These are phyloP conservation scores for Leucosporidium creatinivorum DNA, from an alignment of 768 basidiomycete species.

Conservation along the genomic window DNA sequence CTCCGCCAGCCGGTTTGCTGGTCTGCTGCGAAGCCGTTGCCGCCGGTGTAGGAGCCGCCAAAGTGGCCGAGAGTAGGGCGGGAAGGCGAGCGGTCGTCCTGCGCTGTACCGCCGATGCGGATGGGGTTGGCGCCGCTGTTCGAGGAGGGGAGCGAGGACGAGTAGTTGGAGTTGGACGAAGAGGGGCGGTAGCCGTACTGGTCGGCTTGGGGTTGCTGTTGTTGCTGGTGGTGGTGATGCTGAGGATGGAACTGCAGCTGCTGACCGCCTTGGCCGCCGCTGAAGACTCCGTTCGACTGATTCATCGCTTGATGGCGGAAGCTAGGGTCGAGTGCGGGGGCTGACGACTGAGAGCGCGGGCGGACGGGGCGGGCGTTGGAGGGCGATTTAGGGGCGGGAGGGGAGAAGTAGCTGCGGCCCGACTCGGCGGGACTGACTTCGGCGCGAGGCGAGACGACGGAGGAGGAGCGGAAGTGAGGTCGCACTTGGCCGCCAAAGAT, in stretches of 20 bases:
- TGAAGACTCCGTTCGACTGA: not conserved
- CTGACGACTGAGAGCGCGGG: slow-evolving; percentile 13
- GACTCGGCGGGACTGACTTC: not conserved
- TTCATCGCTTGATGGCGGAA: not conserved
- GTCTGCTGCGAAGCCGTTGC: not conserved
- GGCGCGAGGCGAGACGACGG: not conserved
- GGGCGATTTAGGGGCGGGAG: slow-evolving; percentile 4
- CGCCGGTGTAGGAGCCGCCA: not conserved
- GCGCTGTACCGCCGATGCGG: not conserved
- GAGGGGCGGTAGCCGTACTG: slow-evolving; percentile 26
- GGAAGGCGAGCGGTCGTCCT: slow-evolving; percentile 1
- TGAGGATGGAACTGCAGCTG: not conserved
- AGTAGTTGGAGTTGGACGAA: slow-evolving; percentile 9
- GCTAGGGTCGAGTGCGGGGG: slow-evolving; percentile 6
- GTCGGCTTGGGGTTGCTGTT: slow-evolving; percentile 12
- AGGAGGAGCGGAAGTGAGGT: slow-evolving; percentile 24
- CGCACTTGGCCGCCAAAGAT: slow-evolving; percentile 30
- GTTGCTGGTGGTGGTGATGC: not conserved
- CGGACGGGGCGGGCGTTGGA: slow-evolving; percentile 2
- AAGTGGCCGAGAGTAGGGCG: slow-evolving; percentile 1
- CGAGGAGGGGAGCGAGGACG: slow-evolving; percentile 28
- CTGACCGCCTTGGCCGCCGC: not conserved
- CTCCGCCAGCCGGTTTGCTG: slow-evolving; percentile 19
- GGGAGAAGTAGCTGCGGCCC: slow-evolving; percentile 19
- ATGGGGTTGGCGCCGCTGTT: not conserved